Percentiles rank a stretch among this genome's conserved stretches.
These are phyloP conservation scores for Triglochin maritima DNA, from an alignment of 106 monocot species.

Conservation along the genomic window DNA sequence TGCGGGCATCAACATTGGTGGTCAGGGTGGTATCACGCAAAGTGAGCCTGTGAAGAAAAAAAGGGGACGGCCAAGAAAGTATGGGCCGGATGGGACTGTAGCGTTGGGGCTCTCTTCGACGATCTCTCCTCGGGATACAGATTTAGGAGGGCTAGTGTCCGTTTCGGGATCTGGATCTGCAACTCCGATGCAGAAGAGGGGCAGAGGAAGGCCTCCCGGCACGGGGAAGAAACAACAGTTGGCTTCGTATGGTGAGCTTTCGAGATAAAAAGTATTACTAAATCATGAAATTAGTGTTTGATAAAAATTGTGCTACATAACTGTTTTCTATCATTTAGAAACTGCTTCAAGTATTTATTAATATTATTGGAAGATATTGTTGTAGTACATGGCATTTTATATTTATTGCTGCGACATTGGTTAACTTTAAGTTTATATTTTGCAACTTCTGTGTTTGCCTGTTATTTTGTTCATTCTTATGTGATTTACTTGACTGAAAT, in stretches of 20 bases:
- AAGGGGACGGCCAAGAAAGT: slow-evolving; percentile 71
- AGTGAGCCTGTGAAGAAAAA: slow-evolving; percentile 37
- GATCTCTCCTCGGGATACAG: slow-evolving; percentile 5
- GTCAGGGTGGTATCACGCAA: not conserved
- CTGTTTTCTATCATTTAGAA: too few relatives aligned
- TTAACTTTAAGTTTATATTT: too few relatives aligned
- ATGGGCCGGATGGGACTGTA: slow-evolving; percentile 41
- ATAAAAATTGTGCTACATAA: too few relatives aligned
- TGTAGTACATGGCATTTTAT: too few relatives aligned
- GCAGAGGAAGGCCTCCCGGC: slow-evolving; percentile 39
- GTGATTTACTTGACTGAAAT: too few relatives aligned
- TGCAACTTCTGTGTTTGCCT: too few relatives aligned
- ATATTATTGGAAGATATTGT: too few relatives aligned
- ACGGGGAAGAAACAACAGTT: slow-evolving; percentile 18
- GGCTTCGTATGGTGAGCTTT: slow-evolving; percentile 22
- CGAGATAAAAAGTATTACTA: too few relatives aligned
- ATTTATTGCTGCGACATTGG: too few relatives aligned
- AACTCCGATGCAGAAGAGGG: slow-evolving; percentile 32
- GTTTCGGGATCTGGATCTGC: slow-evolving; percentile 17
- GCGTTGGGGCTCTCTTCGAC: slow-evolving; percentile 28
- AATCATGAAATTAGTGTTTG: not conserved
- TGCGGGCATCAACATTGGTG: slow-evolving; percentile 1
- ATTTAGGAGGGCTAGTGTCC: slow-evolving; percentile 6
- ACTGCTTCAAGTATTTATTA: too few relatives aligned
- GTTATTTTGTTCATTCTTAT: too few relatives aligned